These are phyloP conservation scores for Streptanthus diversifolius DNA, from an alignment of 345 rosid species.

Conservation along the genomic window DNA sequence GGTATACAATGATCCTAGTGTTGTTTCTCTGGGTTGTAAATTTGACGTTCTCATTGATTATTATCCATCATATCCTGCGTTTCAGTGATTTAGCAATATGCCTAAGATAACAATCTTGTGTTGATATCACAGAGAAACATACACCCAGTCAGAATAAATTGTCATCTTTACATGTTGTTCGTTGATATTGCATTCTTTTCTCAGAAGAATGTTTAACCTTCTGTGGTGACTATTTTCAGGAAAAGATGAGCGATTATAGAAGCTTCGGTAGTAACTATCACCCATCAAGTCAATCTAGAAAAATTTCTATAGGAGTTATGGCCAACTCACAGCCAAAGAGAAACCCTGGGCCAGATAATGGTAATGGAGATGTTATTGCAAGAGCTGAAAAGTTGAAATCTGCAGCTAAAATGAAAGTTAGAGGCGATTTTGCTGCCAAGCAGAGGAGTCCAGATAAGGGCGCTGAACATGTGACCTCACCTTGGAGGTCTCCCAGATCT, in stretches of 20 bases:
- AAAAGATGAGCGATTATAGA: conserved; percentile 48
- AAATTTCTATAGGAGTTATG: conserved; percentile 79
- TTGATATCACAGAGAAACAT: neutral
- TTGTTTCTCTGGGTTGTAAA: neutral
- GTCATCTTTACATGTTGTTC: neutral
- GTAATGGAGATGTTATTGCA: conserved; percentile 30
- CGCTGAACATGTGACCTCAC: conserved; percentile 45
- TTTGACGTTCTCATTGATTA: neutral
- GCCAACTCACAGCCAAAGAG: conserved; percentile 47
- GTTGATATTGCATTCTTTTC: neutral
- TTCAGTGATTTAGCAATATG: neutral
- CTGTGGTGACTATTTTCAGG: conserved; percentile 39
- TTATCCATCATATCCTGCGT: neutral
- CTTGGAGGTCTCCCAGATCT: conserved; percentile 56
- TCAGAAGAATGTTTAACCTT: neutral
- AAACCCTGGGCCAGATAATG: conserved; percentile 36
- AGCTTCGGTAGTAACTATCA: conserved; percentile 55
- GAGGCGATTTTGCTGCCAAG: conserved; percentile 28
- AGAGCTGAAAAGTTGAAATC: conserved; percentile 35
- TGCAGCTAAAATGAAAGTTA: conserved; percentile 31
- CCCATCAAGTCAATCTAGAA: conserved; percentile 70
- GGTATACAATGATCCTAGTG: neutral
- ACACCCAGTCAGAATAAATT: neutral
- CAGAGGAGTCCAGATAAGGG: conserved; percentile 41
- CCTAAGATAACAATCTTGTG: neutral